Base-by-base conservation (phyloP, 352 stramenopile species). In the Globisporangium spiculum region DNA sequence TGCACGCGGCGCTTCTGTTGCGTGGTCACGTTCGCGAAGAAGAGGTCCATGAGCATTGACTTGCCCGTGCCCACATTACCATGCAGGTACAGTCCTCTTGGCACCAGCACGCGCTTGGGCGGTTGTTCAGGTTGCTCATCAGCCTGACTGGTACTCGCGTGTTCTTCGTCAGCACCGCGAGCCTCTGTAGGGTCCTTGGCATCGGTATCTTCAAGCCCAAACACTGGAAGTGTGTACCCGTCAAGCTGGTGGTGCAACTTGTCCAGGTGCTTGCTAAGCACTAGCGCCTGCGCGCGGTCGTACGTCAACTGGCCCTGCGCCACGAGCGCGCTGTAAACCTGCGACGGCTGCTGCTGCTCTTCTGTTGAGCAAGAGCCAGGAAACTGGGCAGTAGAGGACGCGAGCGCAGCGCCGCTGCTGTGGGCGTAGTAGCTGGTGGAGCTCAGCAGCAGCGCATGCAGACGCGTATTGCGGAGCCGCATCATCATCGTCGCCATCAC, bases 11-110 rank as follows among this genome's bases (percentile, higher is more conserved):
- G 88, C 67, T 98, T 98, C 70, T 81, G 89, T 46, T 79, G 56
- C 27, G 86, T 74, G 0, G 66, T 65, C 22, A 87, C 73, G 41
- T 79, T 66, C 20, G 86, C 69, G 71, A 92, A 98, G 71, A 99
- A 98, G 18, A 98, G 69, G 73, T 99, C 94, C 91, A 99, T 97
- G 12, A 99, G 81, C 83, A 99, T 97, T 14, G 92, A 97, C 78
- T 99, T 99, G 41, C 97, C 97, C 10, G 90, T 98, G 50, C 97
- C 97, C 9, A 99, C 96, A 54, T 89, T 77, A 58, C 97, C 97
- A 70, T 98, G 81, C 44, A 99, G 67, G 81, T 99, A 99, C 24
- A 99, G 73, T 20, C 97, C 97, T 57, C 93, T 74, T 24, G 85
- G 85, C 30, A 95, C 78, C 63, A 83, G 69, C 34, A 91, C 78